Base-by-base conservation (phyloP, 495 filamentous ascomycete genomes). In the Letharia columbiana region DNA sequence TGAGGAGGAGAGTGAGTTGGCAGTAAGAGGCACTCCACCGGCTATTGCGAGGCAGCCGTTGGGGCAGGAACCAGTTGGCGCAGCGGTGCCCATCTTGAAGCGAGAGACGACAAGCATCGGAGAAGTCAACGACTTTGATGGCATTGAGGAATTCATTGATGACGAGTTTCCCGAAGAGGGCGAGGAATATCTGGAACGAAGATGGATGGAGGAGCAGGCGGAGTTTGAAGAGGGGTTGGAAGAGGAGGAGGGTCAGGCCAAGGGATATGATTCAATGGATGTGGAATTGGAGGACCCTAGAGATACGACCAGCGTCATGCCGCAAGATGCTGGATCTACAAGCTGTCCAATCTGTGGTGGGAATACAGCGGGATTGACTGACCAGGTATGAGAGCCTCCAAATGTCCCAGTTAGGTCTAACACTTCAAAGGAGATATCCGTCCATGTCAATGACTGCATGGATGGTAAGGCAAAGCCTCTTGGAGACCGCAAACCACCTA, bases 361-460 rank as follows among this genome's bases (percentile, higher is more conserved):
- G 42, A 84, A 75, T 70, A 74, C 96, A 23, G 76, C 71, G 4
- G 85, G 85, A 4, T 72, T 89, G 47, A 82, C 73, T 42, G 81
- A 89, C 60, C 79, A 81, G 61, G 81, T 86, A 74, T 77, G 74
- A 72, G 58, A 4, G 18, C 33, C 12, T 35, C 35, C 41, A 37
- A 60, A n/a, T 58, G 15, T 17, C 39, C 41, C 50, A 17, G 42
- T 15, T 33, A 6, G 4, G 45, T 11, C 68, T 77, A 20, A 76
- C 64, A 20, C 45, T 7, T 77, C 35, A 77, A 75, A 77, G 79
- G 84, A 81, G 42, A 77, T 79, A 28, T 82, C 83, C 12, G 68
- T 81, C 10, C 94, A 99, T 74, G 94, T 98, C 65, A 99, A 99
- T 73, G 83, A 85, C 47, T 99, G 94, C 77, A 78, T 99, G 17